Evolutionary conservation across 2,329 filamentous ascomycete genomes (phyloP), one percentile per base, ranked within the genome.

Genomic region (Fusarium sp.): DNA sequence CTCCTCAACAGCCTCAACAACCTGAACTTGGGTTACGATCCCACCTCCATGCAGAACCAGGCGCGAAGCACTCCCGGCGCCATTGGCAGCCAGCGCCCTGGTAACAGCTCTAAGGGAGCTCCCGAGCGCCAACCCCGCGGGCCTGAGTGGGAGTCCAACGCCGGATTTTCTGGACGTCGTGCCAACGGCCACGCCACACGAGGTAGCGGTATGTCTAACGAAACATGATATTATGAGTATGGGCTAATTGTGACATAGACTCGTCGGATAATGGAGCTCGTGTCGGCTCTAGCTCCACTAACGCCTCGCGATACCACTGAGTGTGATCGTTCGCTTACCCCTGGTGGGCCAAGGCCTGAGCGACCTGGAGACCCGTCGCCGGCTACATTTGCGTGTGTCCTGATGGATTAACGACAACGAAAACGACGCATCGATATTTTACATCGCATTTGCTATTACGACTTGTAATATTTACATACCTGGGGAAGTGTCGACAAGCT

Each of bases 91-190:
- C 89, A 91, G 77, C 84, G 89, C 47, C 88, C 88, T 53, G 82
- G 82, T 55, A 71, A 68, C 56, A 65, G 61, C 58, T 65, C 77
- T 49, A 81, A 79, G 80, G 83, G 81, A 27, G 84, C 84, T 12
- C 87, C 88, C 5, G 88, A 91, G 71, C 83, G 88, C 62, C 88
- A 91, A 78, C 88, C 88, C n/a, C 84, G 88, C 27, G 88, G 87
- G 27, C 88, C 89, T 3, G 87, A 88, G 75, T 90, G 88, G 88
- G 87, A 89, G 76, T 81, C 80, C 46, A 81, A 80, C 30, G 76
- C 76, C 53, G 87, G 87, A 3, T 91, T 90, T 72, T 82, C 80
- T 40, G 80, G 81, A 22, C 86, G 88, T 64, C 86, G 88, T 51
- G 76, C 85, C 57, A 89, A 88, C 71, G 89, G 89, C 24, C 89